Base-by-base conservation (phyloP, 768 basidiomycete genomes). In the Suillus lakei region DNA sequence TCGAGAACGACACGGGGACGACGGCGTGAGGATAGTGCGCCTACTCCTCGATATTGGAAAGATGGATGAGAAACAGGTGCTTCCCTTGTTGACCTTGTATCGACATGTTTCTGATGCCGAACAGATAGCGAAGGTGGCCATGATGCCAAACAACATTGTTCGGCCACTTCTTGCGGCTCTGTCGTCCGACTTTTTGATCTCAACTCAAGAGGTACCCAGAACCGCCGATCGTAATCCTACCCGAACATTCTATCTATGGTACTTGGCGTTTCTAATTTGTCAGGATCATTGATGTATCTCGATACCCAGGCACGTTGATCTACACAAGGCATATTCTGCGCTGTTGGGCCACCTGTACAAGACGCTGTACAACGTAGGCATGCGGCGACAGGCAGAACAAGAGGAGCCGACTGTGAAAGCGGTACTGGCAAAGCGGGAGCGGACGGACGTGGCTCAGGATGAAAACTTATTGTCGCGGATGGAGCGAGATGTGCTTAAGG, bases 181-280 rank as follows among this genome's bases (percentile, higher is more conserved):
- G 59, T 89, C 94, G 15, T 83, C 89, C 2, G 90, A 96, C 72
- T 90, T 88, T 39, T 74, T 99, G 62, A 89, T 99, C 70, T 94
- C 92, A 72, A 90, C 92, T 13, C 95, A 98, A 80, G 96, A 98
- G 77, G 91, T 98, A 2, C 92, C 98, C 5, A 92, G 91, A 77
- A 92, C 89, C 69, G 89, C 91, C 26, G 95, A 97, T 74, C 91
- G 95, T 56, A 93, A 94, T 76, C 93, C 95, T 5, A 86, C 90
- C 0, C 85, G 95, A 30, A 96, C 91, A 56, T 93, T 95, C 76
- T 98, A 93, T 79, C 86, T 98, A 38, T 99, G 97, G 97, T 95
- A 65, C 38, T 82, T 70, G 38, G 10, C 4, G 43, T 59, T 59
- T 30, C 23, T 36, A 23, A 34, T 18, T 21, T 58, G 32, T 8